Base-by-base conservation (phyloP, 2,329 filamentous ascomycete genomes). In the Diaporthe ilicicola region DNA sequence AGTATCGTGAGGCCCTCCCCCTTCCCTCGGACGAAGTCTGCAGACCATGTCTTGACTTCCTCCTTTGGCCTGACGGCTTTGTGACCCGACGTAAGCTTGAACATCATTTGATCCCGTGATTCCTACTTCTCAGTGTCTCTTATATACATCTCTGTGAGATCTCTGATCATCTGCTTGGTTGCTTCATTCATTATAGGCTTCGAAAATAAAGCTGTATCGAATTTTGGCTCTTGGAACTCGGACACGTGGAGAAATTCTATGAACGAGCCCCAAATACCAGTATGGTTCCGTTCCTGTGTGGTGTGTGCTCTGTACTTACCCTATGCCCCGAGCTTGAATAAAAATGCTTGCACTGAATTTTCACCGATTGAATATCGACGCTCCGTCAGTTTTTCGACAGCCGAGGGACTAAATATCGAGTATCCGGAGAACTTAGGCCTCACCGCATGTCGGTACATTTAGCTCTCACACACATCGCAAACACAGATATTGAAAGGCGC, bases 1-100 rank as follows among this genome's bases (percentile, higher is more conserved):
- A 77, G 70, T 32, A 77, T 76, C 27, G 76, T 76, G 44, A 70
- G 70, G 1, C 76, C 76, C 3, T 74, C 67, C 12, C 76, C 75
- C 42, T 77, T 77, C 39, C 72, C 70, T 37, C 74, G 70, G 15
- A 77, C 72, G 27, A 75, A 75, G 50, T 76, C 76, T 0, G 75
- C 75, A 27, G 27, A 51, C 61, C 61, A 65, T 65, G 61, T 51
- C 13, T 51, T 46, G 15, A n/a, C 32, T 13, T 51, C 13, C n/a
- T 39, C 24, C 4, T 27, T 51, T 22, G 12, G 34, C 5, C 24
- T 13, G 2, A 24, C 5, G 0, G 32, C n/a, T 56, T 39, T 39
- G n/a, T 39, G 53, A 17, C 24, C 53, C 1, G 32, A 48, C 6
- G 59, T 62, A 22, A 48, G 42, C n/a, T 22, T 62, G 9, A n/a